Percentiles rank a stretch among this genome's conserved stretches.
Conservation (phyloP, 257 asterid genomes). For the Capsicum rhomboideum region DNA sequence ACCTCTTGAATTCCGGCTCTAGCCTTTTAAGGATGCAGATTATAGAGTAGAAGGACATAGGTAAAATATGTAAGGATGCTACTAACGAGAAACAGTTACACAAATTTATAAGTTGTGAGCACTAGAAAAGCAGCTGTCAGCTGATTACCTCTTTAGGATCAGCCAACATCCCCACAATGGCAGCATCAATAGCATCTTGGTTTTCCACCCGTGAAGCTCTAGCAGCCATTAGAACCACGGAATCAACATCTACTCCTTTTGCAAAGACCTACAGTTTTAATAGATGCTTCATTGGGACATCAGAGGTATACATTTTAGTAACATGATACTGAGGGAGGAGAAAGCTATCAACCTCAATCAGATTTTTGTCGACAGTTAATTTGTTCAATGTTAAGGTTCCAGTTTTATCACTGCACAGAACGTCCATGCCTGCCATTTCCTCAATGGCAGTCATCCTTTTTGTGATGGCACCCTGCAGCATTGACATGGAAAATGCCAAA, state of each 20-base stretch:
- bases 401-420: slow-evolving; percentile 27
- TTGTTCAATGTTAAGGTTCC: slow-evolving; percentile 87
- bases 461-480: slow-evolving; percentile 26
- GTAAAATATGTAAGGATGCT: neutral
- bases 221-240: slow-evolving; percentile 79
- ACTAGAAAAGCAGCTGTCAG: neutral
- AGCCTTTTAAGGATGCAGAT: neutral
- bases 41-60: neutral
- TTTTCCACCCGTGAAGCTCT: slow-evolving; percentile 79
- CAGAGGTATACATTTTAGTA: too few relatives aligned
- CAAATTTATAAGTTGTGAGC: neutral
- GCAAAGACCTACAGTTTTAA: slow-evolving; percentile 15
- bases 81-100: neutral
- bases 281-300: too few relatives aligned
- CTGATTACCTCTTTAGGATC: slow-evolving; percentile 19
- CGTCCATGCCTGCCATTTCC: too few relatives aligned
- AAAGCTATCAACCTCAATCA: slow-evolving; percentile 45
- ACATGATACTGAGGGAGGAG: too few relatives aligned
- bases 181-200: slow-evolving; percentile 92
- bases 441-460: too few relatives aligned
- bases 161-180: slow-evolving; percentile 91
- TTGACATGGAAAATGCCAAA: neutral
- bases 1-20: too few relatives aligned
- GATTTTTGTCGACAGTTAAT: slow-evolving; percentile 91
- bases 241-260: slow-evolving; percentile 56